A percentile compares a stretch with the other conserved stretches of the same genome.
These are phyloP conservation scores for Helicocarpus griseus DNA, from an alignment of 2,329 filamentous ascomycete genomes.

Conservation along the genomic window DNA sequence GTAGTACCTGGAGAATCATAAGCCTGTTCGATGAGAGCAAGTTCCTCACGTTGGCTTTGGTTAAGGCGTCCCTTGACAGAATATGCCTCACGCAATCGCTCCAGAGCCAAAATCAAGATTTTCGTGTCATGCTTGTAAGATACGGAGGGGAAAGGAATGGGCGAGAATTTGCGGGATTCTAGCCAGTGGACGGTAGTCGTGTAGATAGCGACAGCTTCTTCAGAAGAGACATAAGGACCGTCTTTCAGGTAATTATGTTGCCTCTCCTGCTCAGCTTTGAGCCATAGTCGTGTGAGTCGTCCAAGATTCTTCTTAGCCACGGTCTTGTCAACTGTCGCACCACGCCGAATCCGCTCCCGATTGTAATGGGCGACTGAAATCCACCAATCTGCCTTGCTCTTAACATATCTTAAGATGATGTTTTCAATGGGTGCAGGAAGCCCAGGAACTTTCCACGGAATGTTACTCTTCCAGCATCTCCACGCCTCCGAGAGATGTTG, in stretches of 20 bases:
- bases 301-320: slow-evolving; percentile 99
- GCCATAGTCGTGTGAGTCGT: slow-evolving; percentile 85
- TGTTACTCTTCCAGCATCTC: slow-evolving; percentile 99
- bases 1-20: slow-evolving; percentile 97
- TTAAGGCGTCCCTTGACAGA: slow-evolving; percentile 95
- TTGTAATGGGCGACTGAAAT: slow-evolving; percentile 99
- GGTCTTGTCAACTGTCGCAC: slow-evolving; percentile 96
- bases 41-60: slow-evolving; percentile 92
- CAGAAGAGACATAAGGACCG: slow-evolving; percentile 93
- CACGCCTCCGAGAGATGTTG: slow-evolving; percentile 97
- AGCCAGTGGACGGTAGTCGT: slow-evolving; percentile 98
- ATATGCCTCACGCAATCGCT: slow-evolving; percentile 88
- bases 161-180: slow-evolving; percentile 95
- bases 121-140: slow-evolving; percentile 99
- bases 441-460: slow-evolving; percentile 97
- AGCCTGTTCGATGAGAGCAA: slow-evolving; percentile 94
- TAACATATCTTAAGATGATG: slow-evolving; percentile 96
- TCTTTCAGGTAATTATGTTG: slow-evolving; percentile 99
- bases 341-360: slow-evolving; percentile 88
- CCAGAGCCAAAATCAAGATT: slow-evolving; percentile 89
- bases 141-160: slow-evolving; percentile 96
- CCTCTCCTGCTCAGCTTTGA: slow-evolving; percentile 95
- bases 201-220: slow-evolving; percentile 97
- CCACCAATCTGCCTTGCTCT: slow-evolving; percentile 99
- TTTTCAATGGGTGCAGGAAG: slow-evolving; percentile 96